These are phyloP conservation scores for Colletotrichum sojae DNA, from an alignment of 2,329 filamentous ascomycete genomes.

Conservation along the genomic window DNA sequence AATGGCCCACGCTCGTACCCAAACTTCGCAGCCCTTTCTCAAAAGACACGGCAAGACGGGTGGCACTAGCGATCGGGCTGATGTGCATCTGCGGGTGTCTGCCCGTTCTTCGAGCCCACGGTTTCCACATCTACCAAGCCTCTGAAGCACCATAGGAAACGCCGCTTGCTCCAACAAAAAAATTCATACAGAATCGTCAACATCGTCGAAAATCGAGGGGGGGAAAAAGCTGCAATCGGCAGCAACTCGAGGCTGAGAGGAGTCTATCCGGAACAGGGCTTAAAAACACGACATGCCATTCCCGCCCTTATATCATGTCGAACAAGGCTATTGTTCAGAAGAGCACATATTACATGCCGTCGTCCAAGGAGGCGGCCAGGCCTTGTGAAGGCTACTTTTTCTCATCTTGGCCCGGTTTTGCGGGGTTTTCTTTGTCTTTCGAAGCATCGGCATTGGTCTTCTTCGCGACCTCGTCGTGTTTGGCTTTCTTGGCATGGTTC, in stretches of 20 bases:
- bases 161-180: background rate
- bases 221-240: constrained; percentile 6
- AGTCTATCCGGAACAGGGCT: constrained; percentile 29
- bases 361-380: constrained; percentile 1
- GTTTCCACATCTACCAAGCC: constrained; percentile 35
- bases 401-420: constrained; percentile 29
- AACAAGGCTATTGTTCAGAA: constrained; percentile 18
- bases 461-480: constrained; percentile 48
- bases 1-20: constrained; percentile 32
- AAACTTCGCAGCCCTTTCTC: constrained; percentile 39
- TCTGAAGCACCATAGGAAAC: constrained; percentile 26
- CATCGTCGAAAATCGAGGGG: constrained; percentile 2
- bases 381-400: constrained; percentile 36
- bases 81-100: constrained; percentile 46
- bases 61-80: constrained; percentile 50
- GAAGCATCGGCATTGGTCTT: constrained; percentile 35
- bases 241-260: constrained; percentile 20
- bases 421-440: constrained; percentile 42
- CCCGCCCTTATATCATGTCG: constrained; percentile 26
- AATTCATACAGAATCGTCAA: background rate
- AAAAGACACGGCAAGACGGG: constrained; percentile 46
- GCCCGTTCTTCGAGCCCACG: constrained; percentile 38
- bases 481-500: constrained; percentile 61
- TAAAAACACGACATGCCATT: constrained; percentile 8
- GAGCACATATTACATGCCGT: constrained; percentile 33